These are phyloP conservation scores for Daldinia sp. DNA, from an alignment of 2,329 filamentous ascomycete genomes.

Conservation along the genomic window DNA sequence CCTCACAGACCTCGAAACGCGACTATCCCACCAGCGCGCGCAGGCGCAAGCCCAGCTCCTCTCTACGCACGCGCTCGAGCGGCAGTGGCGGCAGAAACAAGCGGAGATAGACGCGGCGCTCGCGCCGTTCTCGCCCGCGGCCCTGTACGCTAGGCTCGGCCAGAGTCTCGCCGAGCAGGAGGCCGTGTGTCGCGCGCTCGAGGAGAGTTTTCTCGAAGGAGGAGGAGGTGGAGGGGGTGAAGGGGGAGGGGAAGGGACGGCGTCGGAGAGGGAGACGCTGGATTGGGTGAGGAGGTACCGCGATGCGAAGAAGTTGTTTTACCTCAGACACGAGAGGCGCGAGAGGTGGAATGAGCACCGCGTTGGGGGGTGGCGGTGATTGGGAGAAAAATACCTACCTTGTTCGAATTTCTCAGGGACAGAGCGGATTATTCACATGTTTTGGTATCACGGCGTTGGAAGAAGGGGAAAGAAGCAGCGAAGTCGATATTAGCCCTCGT, in stretches of 20 bases:
- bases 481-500: neutral
- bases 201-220: slow-evolving; percentile 88
- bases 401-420: neutral
- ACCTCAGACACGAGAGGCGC: slow-evolving; percentile 86
- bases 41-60: slow-evolving; percentile 84
- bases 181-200: slow-evolving; percentile 80
- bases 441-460: neutral
- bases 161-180: slow-evolving; percentile 87
- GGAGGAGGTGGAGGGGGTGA: slow-evolving; percentile 55
- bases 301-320: slow-evolving; percentile 82
- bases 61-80: slow-evolving; percentile 85
- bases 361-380: slow-evolving; percentile 91
- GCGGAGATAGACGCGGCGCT: slow-evolving; percentile 88
- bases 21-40: slow-evolving; percentile 73
- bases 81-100: slow-evolving; percentile 92
- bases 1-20: slow-evolving; percentile 72
- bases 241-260: slow-evolving; percentile 55
- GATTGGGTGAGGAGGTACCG: slow-evolving; percentile 88
- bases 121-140: slow-evolving; percentile 85
- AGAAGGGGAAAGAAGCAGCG: too few relatives aligned
- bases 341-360: slow-evolving; percentile 96
- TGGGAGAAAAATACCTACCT: neutral
- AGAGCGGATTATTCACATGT: neutral
- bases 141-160: slow-evolving; percentile 83
- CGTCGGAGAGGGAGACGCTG: slow-evolving; percentile 82